phyloP scores from a whole-genome alignment of 768 basidiomycete genomes.

The Tylopilus cervinicoccineus region DNA sequence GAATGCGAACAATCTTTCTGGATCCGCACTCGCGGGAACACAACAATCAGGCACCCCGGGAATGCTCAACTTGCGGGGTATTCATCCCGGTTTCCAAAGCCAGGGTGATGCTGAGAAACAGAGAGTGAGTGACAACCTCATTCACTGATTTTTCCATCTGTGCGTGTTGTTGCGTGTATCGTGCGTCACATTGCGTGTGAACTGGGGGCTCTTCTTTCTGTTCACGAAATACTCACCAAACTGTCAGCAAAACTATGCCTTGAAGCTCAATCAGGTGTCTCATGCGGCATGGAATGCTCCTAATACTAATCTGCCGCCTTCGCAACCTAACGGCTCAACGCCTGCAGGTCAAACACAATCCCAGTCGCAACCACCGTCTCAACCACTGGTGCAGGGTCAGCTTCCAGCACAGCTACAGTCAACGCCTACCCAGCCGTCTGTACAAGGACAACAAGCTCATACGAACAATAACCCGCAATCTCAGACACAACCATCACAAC shows the following conservation, averaged over 20 bases:
- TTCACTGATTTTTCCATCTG: background rate
- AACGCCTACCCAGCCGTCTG: conserved; percentile 21
- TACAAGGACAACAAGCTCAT: conserved; percentile 28
- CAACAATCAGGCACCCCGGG: conserved; percentile 58
- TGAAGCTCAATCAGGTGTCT: conserved; percentile 61
- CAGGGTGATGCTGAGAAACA: conserved; percentile 64
- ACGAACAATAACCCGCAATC: conserved; percentile 32
- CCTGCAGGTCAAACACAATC: conserved; percentile 20
- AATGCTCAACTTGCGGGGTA: conserved; percentile 54
- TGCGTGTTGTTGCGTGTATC: conserved; percentile 3
- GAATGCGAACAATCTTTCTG: conserved; percentile 14
- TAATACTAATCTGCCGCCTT: conserved; percentile 40
- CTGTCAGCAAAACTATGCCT: conserved; percentile 52
- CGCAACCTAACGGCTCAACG: conserved; percentile 27
- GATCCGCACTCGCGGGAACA: conserved; percentile 37
- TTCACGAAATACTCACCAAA: conserved; percentile 6
- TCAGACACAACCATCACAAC: conserved; percentile 34
- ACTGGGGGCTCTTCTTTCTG: background rate
- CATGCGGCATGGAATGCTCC: conserved; percentile 66
- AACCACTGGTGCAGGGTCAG: conserved; percentile 23
- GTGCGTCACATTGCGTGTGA: background rate
- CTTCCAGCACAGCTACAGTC: conserved; percentile 18
- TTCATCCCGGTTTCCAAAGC: conserved; percentile 44
- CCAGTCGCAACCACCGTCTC: conserved; percentile 24
- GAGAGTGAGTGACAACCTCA: conserved; percentile 47